phyloP scores from a whole-genome alignment of 2,329 filamentous ascomycete genomes.

The Akanthomyces lecanii region DNA sequence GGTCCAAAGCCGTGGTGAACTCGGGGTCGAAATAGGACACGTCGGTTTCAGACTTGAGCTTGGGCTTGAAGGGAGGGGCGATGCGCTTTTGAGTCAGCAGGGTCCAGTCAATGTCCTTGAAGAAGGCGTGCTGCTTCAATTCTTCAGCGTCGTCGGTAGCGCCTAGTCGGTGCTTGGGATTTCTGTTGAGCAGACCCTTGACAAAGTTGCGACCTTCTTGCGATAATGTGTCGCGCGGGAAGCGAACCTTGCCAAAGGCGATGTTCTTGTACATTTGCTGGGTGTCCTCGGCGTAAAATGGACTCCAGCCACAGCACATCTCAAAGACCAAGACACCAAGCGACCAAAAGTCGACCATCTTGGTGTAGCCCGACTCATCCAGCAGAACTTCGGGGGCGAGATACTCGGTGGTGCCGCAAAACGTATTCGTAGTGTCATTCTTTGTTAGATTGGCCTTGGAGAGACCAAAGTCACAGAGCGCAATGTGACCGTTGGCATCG shows the following conservation, averaged over 20 bases:
- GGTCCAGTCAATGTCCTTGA: constrained; percentile 89
- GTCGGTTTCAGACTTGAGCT: constrained; percentile 91
- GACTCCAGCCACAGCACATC: constrained; percentile 99
- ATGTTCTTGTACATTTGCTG: constrained; percentile 99
- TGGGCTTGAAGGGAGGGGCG: constrained; percentile 95
- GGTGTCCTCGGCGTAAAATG: constrained; percentile 97
- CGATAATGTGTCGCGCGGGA: constrained; percentile 89
- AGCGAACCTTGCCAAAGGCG: constrained; percentile 95
- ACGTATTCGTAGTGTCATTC: constrained; percentile 97
- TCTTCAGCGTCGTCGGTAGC: constrained; percentile 90
- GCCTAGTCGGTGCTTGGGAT: constrained; percentile 90
- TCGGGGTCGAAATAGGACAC: constrained; percentile 98
- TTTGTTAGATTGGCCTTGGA: constrained; percentile 97
- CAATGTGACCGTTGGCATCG: constrained; percentile 96
- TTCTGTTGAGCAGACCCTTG: constrained; percentile 93
- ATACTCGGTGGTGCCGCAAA: constrained; percentile 97
- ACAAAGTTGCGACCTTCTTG: constrained; percentile 96
- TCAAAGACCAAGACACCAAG: constrained; percentile 96
- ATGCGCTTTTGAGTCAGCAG: constrained; percentile 85
- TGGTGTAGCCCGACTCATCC: constrained; percentile 96
- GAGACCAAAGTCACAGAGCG: constrained; percentile 92
- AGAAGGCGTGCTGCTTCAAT: constrained; percentile 91
- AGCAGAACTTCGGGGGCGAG: constrained; percentile 91
- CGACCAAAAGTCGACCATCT: constrained; percentile 99
- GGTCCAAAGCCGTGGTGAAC: constrained; percentile 91